These are phyloP conservation scores for Plasmodium gallinaceum DNA, from an alignment of 169 alveolate species.

Conservation along the genomic window DNA sequence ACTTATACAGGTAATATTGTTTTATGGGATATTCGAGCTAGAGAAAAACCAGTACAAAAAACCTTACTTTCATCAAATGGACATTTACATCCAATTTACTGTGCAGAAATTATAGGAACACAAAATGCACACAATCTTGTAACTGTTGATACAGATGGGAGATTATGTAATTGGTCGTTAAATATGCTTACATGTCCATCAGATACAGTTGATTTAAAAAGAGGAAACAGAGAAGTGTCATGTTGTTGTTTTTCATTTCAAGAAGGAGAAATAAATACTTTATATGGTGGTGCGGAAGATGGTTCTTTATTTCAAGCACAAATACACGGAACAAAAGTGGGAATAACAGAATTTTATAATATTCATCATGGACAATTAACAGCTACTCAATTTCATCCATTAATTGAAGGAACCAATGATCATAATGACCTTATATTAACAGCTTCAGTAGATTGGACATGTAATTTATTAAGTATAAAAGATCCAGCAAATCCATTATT, in stretches of 20 bases:
- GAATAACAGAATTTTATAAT: conserved; percentile 75
- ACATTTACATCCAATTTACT: conserved; percentile 89
- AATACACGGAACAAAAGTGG: conserved; percentile 75
- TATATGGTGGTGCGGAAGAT: conserved; percentile 77
- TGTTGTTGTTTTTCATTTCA: conserved; percentile 64
- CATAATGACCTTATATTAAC: conserved; percentile 85
- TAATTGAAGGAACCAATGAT: conserved; percentile 77
- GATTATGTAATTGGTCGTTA: conserved; percentile 92
- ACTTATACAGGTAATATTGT: conserved; percentile 92
- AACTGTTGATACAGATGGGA: conserved; percentile 91
- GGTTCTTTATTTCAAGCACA: conserved; percentile 75
- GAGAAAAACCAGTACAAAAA: conserved; percentile 88
- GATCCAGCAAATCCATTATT: conserved; percentile 81
- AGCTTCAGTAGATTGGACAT: conserved; percentile 91
- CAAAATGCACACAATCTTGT: conserved; percentile 92
- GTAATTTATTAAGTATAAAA: conserved; percentile 85
- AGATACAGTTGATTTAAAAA: conserved; percentile 81
- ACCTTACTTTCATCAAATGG: conserved; percentile 89
- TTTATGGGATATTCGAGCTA: conserved; percentile 94
- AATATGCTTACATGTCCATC: conserved; percentile 89
- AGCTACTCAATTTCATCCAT: conserved; percentile 84
- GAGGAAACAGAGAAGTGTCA: conserved; percentile 55
- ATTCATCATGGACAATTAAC: conserved; percentile 89
- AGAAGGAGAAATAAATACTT: conserved; percentile 74
- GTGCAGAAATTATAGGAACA: conserved; percentile 92